phyloP scores from a whole-genome alignment of 345 rosid species.

The Zanthoxylum bungeanum region DNA sequence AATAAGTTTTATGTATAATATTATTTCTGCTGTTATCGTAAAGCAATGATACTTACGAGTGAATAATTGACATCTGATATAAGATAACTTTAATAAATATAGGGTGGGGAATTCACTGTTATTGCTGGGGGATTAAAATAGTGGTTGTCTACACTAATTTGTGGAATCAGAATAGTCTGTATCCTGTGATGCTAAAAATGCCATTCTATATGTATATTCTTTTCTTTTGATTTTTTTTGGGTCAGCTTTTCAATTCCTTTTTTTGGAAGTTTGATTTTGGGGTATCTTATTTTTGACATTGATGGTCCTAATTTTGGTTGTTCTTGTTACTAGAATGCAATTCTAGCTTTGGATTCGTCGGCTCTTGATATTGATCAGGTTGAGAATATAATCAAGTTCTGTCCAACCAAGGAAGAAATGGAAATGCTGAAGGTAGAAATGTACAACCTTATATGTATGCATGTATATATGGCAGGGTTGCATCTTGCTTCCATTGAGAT shows the following conservation, averaged over 20 bases:
- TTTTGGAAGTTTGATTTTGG: background rate
- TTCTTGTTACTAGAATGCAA: slow-evolving; percentile 58
- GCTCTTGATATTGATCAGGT: slow-evolving; percentile 93
- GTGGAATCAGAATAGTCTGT: background rate
- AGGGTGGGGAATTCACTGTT: background rate
- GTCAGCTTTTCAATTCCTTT: slow-evolving; percentile 3
- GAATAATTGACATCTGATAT: too few relatives aligned
- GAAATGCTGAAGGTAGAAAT: slow-evolving; percentile 78
- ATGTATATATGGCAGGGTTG: background rate
- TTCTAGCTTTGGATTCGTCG: slow-evolving; percentile 87
- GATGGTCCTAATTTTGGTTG: slow-evolving; percentile 10
- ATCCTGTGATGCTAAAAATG: background rate
- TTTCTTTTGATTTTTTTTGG: too few relatives aligned
- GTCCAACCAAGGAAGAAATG: slow-evolving; percentile 98
- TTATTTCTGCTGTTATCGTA: too few relatives aligned
- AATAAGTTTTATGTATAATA: too few relatives aligned
- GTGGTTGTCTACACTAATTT: background rate
- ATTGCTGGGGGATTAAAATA: background rate
- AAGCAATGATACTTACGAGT: too few relatives aligned
- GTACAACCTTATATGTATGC: slow-evolving; percentile 1
- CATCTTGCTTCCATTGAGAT: background rate
- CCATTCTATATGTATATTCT: too few relatives aligned
- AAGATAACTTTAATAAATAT: background rate
- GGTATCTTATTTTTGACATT: background rate
- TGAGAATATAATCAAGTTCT: slow-evolving; percentile 95